Evolutionary conservation across 2,329 filamentous ascomycete genomes (phyloP), one percentile per base, ranked within the genome.

Genomic region (Alternaria brassicicola): DNA sequence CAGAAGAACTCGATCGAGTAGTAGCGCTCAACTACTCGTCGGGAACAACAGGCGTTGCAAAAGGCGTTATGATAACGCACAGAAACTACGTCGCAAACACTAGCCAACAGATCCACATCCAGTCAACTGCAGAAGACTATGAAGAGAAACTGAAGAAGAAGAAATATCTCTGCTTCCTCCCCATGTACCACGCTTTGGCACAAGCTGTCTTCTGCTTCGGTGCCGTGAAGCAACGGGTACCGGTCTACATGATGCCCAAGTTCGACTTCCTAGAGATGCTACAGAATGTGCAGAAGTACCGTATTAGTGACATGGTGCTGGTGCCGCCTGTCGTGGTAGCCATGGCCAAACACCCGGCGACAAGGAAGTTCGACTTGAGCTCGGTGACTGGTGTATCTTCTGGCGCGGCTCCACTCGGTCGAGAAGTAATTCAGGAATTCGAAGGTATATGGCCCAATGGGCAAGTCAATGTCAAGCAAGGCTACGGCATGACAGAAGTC

Each of bases 401-500:
- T 50, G 91, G 91, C 31, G 91, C 90, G 1, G 91, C 92, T 6
- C 91, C 91, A 1, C 68, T 82, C 13, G 78, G 79, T 6, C 62
- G 72, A 26, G 80, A 82, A 58, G 71, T 78, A 0, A 74, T 71
- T 35, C 67, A 61, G 7, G 86, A 89, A 63, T 83, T 87, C 9
- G 83, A 89, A 71, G 82, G 79, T 57, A 70, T 88, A 55, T 87
- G 87, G 81, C 76, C 79, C 1, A 70, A 64, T 1, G 78, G 81
- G 13, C 70, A 76, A 21, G 76, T 86, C 23, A 83, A 84, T 64
- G 71, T 88, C 26, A 84, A 83, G 71, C 91, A 94, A 76, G 92
- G 91, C 4, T 96, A 91, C 89, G 92, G 92, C 5, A 94, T 96
- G 92, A 95, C 92, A 1, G 92, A 95, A 71, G 78, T 81, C 3